A percentile compares a stretch with the other conserved stretches of the same genome.
phyloP scores from a whole-genome alignment of 139 green algal genomes.

The Micractinium conductrix region DNA sequence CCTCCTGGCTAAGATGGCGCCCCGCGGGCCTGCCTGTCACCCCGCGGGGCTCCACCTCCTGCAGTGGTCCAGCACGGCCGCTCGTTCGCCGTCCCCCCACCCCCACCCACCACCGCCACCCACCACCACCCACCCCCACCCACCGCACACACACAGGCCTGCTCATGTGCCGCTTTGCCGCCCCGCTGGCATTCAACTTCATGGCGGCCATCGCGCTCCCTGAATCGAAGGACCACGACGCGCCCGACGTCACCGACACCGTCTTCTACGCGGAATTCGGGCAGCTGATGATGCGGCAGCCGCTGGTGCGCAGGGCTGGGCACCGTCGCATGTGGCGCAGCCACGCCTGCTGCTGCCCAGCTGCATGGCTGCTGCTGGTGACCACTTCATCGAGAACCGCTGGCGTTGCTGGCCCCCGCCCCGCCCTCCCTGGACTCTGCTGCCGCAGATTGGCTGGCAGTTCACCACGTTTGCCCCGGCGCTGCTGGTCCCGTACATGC shows the following conservation, averaged over 20 bases:
- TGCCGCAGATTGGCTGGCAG: constrained; percentile 56
- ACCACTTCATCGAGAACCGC: no score
- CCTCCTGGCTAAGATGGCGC: no score
- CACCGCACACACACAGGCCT: constrained; percentile 19
- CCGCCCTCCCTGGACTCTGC: not conserved
- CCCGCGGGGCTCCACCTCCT: no score
- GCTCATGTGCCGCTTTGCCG: constrained; percentile 64
- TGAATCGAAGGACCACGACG: not conserved
- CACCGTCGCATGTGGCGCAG: no score
- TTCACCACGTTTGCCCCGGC: constrained; percentile 67
- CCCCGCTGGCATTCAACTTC: constrained; percentile 75
- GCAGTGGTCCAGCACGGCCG: no score
- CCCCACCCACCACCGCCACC: not conserved
- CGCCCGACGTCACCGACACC: constrained; percentile 44
- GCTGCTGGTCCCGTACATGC: constrained; percentile 60
- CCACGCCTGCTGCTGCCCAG: no score
- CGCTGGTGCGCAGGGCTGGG: constrained; percentile 30
- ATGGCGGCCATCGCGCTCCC: constrained; percentile 62
- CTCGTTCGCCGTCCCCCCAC: not conserved
- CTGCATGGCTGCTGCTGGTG: not conserved
- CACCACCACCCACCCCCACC: not conserved
- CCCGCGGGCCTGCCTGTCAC: no score
- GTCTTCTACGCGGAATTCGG: constrained; percentile 67
- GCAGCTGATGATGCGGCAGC: constrained; percentile 60
- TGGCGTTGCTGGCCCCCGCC: not conserved